Evolutionary conservation across 768 basidiomycete species (phyloP).

Genomic region (Phaeotremella skinneri): DNA sequence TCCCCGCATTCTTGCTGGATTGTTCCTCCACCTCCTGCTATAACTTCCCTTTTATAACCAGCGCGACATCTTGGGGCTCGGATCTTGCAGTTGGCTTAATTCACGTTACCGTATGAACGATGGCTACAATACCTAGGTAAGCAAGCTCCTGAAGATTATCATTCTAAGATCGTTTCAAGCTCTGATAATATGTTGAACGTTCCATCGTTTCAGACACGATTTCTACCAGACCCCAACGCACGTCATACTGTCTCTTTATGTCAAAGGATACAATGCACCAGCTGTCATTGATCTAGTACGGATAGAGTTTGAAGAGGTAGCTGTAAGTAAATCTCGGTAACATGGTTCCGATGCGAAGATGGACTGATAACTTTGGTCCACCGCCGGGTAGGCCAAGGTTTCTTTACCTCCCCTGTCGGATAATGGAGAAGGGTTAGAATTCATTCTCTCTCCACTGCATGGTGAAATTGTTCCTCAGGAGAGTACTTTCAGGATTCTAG

Average conservation of each 20-base stretch:
- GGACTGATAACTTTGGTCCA: not conserved
- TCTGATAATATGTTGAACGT: no score
- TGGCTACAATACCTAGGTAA: not conserved
- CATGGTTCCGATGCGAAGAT: not conserved
- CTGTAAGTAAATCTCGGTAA: conserved; percentile 21
- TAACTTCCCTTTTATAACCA: no score
- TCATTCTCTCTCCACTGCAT: conserved; percentile 74
- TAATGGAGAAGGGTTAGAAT: conserved; percentile 57
- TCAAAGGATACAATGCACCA: conserved; percentile 32
- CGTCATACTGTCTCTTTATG: conserved; percentile 43
- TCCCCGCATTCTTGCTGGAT: no score
- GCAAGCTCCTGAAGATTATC: no score
- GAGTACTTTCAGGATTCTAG: conserved; percentile 68
- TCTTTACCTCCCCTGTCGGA: conserved; percentile 12
- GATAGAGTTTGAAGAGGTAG: conserved; percentile 19
- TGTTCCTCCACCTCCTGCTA: no score
- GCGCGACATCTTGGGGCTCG: no score
- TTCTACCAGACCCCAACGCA: conserved; percentile 43
- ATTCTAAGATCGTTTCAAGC: no score
- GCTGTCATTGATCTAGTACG: conserved; percentile 31
- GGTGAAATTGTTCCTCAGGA: conserved; percentile 70
- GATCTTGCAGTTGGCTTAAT: no score
- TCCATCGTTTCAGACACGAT: conserved; percentile 41
- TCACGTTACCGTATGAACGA: not conserved
- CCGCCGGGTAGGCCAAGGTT: conserved; percentile 24